Evolutionary conservation across 345 rosid species (phyloP), one percentile per base, ranked within the genome.

Genomic region (Orychophragmus violaceus): DNA sequence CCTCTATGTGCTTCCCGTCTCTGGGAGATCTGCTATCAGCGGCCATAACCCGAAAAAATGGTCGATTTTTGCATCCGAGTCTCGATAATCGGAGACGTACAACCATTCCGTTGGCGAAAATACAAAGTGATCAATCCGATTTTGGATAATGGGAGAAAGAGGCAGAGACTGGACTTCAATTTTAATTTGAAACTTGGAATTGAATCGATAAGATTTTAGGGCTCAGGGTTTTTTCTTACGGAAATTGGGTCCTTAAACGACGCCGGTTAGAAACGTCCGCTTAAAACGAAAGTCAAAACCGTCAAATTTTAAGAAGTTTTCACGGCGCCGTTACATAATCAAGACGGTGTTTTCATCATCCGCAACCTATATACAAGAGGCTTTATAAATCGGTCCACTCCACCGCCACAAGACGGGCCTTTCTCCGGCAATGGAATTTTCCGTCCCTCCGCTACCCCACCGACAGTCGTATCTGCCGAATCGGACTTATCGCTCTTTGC

Each of bases 1-100:
- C 88, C 80, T 88, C 91, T 8, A 93, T 88, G 57, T 88, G 98
- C 75, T 88, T 93, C 67, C 91, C 97, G 52, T 93, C 96, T 72
- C 96, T 76, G 0, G 90, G 97, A 0, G 96, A 88, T 76, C 94
- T 83, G 82, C 96, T 86, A 81, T 88, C 85, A 5, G 96, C 90
- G 0, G 97, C 97, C 96, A 88, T 86, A 3, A 90, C 94, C 27
- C 98, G 76, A 58, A 76, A 93, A 71, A 90, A 86, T 5, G 98
- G 96, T 72, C 78, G 84, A 78, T 90, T 90, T 60, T 70, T 88
- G 87, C 96, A 90, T 36, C 96, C 97, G 1, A 88, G 87, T 33
- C 97, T 82, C 70, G 92, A 77, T 74, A 90, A 71, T 14, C 96
- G 75, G 56, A 93, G 66, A 81, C 85, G 74, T 35, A 90, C 97